Evolutionary conservation across 805 yeast genomes (phyloP), one percentile per base, ranked within the genome.

Genomic region (Ogataea haglerorum): DNA sequence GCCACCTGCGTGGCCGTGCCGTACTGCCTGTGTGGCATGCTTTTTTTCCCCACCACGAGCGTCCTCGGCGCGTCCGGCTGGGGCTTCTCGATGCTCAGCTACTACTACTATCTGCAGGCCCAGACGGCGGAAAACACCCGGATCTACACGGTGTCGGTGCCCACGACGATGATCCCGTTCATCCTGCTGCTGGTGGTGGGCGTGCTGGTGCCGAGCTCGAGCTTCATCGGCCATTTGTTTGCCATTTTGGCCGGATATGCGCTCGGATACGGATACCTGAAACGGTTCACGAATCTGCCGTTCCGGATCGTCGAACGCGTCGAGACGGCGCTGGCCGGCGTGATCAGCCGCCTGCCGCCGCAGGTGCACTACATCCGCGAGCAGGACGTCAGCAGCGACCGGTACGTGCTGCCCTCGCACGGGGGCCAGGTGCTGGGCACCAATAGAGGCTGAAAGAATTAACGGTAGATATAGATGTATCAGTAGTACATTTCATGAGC

Each of bases 61-160:
- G 81, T 78, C 2, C 61, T 80, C 14, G 95, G 95, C 1, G 73
- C 88, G 16, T 77, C 86, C 37, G 95, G 82, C 1, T 76, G 90
- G 76, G 75, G 76, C 23, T 86, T 86, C 56, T 73, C 88, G 38
- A 74, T 87, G 51, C 53, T 78, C 43, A 76, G 80, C 3, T 84
- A 72, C 62, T 75, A 67, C 47, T 77, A 85, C n/a, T 75, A 72
- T 49, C 60, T 52, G 16, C 48, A 42, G 36, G 50, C 63, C 4
- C 31, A 36, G 13, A 38, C 42, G 3, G 47, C 45, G n/a, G 51
- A 53, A 26, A 38, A 33, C 3, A 37, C 49, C 15, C 46, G 40
- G 24, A 10, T 58, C 7, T 22, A 29, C 26, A 30, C 24, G 25
- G 50, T 66, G 25, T 57, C 66, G 7, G 57, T 85, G 13, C 89